These are phyloP conservation scores for Thermothelomyces thermophilus DNA, from an alignment of 2,329 filamentous ascomycete genomes.

Conservation along the genomic window DNA sequence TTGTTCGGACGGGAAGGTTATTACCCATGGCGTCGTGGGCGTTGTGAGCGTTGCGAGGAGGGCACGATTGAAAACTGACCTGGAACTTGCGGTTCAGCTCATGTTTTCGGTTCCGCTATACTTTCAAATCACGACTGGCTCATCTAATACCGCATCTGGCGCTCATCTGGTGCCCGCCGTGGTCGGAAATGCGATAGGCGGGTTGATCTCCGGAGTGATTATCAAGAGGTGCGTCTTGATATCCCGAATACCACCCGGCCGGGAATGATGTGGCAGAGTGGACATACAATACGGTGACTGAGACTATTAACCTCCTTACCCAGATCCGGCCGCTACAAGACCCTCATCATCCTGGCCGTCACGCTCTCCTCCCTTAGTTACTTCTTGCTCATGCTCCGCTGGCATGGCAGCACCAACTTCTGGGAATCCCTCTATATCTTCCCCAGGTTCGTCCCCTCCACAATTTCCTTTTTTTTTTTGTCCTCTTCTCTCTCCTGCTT, in stretches of 20 bases:
- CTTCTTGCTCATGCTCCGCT: constrained; percentile 46
- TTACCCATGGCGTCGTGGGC: too few relatives aligned
- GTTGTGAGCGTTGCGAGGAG: too few relatives aligned
- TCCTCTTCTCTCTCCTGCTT: background rate
- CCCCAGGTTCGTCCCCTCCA: constrained; percentile 39
- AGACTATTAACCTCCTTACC: background rate
- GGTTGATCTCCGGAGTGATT: constrained; percentile 50
- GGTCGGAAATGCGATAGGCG: constrained; percentile 58
- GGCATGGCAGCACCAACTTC: constrained; percentile 53
- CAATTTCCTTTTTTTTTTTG: background rate
- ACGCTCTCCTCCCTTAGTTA: constrained; percentile 46
- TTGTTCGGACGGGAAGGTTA: too few relatives aligned
- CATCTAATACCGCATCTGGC: constrained; percentile 51
- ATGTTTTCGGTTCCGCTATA: constrained; percentile 64
- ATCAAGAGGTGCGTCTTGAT: constrained; percentile 45
- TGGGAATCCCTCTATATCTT: constrained; percentile 54
- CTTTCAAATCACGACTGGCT: constrained; percentile 56
- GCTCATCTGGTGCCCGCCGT: constrained; percentile 61
- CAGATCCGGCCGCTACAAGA: constrained; percentile 55
- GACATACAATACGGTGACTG: background rate
- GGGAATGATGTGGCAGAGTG: background rate
- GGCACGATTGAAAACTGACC: too few relatives aligned
- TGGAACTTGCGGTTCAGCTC: constrained; percentile 32
- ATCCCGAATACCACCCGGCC: too few relatives aligned
- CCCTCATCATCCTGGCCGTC: constrained; percentile 44